Conservation (phyloP, 2,329 filamentous ascomycete species). For the Talaromyces sp. region DNA sequence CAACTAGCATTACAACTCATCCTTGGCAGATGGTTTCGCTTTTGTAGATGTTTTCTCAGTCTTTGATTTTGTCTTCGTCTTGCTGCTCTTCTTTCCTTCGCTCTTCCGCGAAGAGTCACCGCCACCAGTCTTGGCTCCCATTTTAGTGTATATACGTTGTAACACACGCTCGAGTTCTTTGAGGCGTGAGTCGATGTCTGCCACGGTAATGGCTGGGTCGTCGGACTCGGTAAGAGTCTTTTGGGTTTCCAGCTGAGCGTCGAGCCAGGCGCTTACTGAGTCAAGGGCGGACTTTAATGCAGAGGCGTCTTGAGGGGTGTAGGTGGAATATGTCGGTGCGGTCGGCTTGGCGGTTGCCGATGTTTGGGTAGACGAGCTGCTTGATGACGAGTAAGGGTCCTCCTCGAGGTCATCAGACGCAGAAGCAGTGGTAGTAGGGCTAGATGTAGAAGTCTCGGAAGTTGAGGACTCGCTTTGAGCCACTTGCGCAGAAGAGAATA, state of each 20-base stretch:
- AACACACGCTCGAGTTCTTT: slow-evolving; percentile 61
- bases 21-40: slow-evolving; percentile 15
- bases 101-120: slow-evolving; percentile 26
- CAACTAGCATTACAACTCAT: slow-evolving; percentile 15
- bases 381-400: slow-evolving; percentile 55
- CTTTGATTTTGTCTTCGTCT: slow-evolving; percentile 17
- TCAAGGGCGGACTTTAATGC: slow-evolving; percentile 61
- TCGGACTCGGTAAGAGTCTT: slow-evolving; percentile 65
- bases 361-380: slow-evolving; percentile 35
- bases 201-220: slow-evolving; percentile 68
- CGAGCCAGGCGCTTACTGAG: slow-evolving; percentile 68
- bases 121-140: slow-evolving; percentile 65
- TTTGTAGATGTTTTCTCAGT: slow-evolving; percentile 16
- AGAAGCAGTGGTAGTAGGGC: slow-evolving; percentile 44
- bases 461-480: slow-evolving; percentile 36
- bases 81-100: slow-evolving; percentile 39
- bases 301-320: slow-evolving; percentile 68
- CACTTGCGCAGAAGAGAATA: slow-evolving; percentile 53
- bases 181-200: slow-evolving; percentile 66
- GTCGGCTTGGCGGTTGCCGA: slow-evolving; percentile 31
- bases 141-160: slow-evolving; percentile 37
- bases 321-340: slow-evolving; percentile 61
- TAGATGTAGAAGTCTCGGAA: slow-evolving; percentile 44
- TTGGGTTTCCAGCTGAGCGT: slow-evolving; percentile 66
- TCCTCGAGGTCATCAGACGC: slow-evolving; percentile 63